These are phyloP conservation scores for Barnettozyma vustinii DNA, from an alignment of 805 yeast species.

Conservation along the genomic window DNA sequence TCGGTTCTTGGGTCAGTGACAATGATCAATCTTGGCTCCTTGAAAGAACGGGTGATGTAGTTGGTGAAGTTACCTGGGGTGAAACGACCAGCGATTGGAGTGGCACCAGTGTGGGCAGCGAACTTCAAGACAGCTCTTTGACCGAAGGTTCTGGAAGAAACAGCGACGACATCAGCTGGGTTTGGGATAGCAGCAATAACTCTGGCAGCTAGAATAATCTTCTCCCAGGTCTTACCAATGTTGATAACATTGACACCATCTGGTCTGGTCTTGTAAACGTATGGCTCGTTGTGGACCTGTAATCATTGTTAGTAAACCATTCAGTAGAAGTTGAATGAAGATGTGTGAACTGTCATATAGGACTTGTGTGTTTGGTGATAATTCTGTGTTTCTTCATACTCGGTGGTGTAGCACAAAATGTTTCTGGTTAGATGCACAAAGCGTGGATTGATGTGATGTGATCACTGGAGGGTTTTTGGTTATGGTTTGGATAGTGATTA, in stretches of 20 bases:
- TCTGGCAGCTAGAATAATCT: slow-evolving; percentile 98
- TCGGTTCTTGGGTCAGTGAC: slow-evolving; percentile 99
- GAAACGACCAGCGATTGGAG: slow-evolving; percentile 99
- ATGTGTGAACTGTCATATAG: background rate
- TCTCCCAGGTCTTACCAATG: slow-evolving; percentile 99
- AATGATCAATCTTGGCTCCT: slow-evolving; percentile 99
- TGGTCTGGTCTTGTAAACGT: slow-evolving; percentile 97
- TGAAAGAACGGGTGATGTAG: slow-evolving; percentile 99
- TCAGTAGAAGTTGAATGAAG: background rate
- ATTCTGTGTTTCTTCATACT: background rate
- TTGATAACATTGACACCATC: slow-evolving; percentile 99
- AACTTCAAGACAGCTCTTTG: slow-evolving; percentile 99
- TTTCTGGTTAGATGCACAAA: background rate
- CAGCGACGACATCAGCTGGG: slow-evolving; percentile 97
- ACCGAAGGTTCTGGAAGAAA: slow-evolving; percentile 98
- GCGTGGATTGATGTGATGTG: background rate
- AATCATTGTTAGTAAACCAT: slow-evolving; percentile 15
- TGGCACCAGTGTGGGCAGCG: slow-evolving; percentile 99
- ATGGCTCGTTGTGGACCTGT: slow-evolving; percentile 92
- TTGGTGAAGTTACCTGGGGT: slow-evolving; percentile 99
- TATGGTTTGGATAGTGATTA: background rate
- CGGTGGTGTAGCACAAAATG: too few relatives aligned
- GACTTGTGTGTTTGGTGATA: background rate
- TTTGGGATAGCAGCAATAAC: slow-evolving; percentile 99
- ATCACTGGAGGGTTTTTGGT: background rate